Conservation (phyloP, 495 filamentous ascomycete genomes). For the Chaetomidium leptoderma region DNA sequence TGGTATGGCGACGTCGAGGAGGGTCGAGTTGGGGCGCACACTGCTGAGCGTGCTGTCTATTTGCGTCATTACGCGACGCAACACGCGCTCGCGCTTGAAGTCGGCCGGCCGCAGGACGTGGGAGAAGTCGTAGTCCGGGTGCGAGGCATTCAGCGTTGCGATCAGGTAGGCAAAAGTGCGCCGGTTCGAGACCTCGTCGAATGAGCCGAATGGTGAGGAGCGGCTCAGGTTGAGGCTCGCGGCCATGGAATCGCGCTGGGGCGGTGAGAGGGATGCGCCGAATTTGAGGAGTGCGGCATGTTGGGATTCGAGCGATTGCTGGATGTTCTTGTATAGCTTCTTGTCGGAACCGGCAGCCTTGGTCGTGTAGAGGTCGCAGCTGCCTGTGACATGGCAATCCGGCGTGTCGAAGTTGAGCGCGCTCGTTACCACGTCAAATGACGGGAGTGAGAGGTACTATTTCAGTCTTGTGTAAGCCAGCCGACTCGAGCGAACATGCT, state of each 20-base stretch:
- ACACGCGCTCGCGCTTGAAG: constrained; percentile 72
- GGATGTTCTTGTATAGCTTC: constrained; percentile 93
- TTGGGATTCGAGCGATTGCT: constrained; percentile 78
- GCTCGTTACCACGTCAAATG: constrained; percentile 81
- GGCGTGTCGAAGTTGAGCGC: constrained; percentile 91
- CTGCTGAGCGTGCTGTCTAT: constrained; percentile 83
- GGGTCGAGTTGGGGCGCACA: constrained; percentile 56
- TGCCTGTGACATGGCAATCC: constrained; percentile 82
- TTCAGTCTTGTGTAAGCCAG: constrained; percentile 13
- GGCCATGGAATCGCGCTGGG: constrained; percentile 54
- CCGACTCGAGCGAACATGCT: background rate
- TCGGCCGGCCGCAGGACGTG: constrained; percentile 81
- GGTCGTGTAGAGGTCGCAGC: constrained; percentile 94
- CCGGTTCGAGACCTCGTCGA: constrained; percentile 80
- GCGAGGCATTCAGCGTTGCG: constrained; percentile 93
- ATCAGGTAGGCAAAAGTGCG: constrained; percentile 94
- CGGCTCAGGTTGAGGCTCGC: constrained; percentile 70
- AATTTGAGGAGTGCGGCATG: constrained; percentile 82
- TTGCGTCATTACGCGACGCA: constrained; percentile 73
- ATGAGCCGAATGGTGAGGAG: constrained; percentile 82
- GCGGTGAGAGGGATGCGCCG: constrained; percentile 74
- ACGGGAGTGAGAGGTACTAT: constrained; percentile 85
- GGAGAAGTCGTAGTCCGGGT: constrained; percentile 97
- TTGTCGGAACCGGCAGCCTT: constrained; percentile 93
- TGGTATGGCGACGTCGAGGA: constrained; percentile 23